phyloP scores from a whole-genome alignment of 2,329 filamentous ascomycete genomes.

The Phoma sp. region DNA sequence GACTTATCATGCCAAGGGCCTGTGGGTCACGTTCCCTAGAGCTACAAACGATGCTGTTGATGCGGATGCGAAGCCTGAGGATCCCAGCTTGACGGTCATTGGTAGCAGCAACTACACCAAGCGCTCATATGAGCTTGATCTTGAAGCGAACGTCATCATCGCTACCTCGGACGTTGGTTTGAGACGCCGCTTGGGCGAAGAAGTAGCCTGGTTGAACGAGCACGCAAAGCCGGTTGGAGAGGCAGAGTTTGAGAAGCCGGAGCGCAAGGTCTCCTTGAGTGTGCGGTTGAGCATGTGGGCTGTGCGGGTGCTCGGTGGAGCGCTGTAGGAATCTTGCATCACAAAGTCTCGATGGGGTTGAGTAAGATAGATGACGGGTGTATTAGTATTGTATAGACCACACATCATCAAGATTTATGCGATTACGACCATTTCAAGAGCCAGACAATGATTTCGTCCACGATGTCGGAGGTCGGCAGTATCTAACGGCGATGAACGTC shows the following conservation, averaged over 20 bases:
- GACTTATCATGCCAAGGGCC: slow-evolving; percentile 97
- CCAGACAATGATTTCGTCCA: background rate
- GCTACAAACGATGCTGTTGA: slow-evolving; percentile 32
- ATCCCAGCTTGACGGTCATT: slow-evolving; percentile 80
- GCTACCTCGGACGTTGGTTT: slow-evolving; percentile 78
- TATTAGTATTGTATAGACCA: background rate
- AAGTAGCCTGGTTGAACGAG: slow-evolving; percentile 80
- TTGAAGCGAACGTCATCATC: slow-evolving; percentile 87
- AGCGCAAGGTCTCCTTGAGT: slow-evolving; percentile 82
- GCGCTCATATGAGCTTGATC: slow-evolving; percentile 86
- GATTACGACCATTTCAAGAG: no score
- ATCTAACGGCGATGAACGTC: slow-evolving; percentile 1
- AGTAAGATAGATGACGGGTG: background rate
- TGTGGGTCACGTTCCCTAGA: slow-evolving; percentile 79
- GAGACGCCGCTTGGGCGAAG: slow-evolving; percentile 74
- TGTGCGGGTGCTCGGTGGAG: slow-evolving; percentile 82
- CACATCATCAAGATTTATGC: no score
- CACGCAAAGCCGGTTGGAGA: slow-evolving; percentile 71
- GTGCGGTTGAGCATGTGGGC: slow-evolving; percentile 94
- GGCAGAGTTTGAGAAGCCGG: slow-evolving; percentile 79
- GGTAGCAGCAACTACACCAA: slow-evolving; percentile 97
- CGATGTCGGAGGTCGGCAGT: background rate
- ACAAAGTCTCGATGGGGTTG: background rate
- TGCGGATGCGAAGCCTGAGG: slow-evolving; percentile 55
- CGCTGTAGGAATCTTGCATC: slow-evolving; percentile 61